Evolutionary conservation across 352 stramenopile species (phyloP).

Genomic region (Thraustochytrium sp.): DNA sequence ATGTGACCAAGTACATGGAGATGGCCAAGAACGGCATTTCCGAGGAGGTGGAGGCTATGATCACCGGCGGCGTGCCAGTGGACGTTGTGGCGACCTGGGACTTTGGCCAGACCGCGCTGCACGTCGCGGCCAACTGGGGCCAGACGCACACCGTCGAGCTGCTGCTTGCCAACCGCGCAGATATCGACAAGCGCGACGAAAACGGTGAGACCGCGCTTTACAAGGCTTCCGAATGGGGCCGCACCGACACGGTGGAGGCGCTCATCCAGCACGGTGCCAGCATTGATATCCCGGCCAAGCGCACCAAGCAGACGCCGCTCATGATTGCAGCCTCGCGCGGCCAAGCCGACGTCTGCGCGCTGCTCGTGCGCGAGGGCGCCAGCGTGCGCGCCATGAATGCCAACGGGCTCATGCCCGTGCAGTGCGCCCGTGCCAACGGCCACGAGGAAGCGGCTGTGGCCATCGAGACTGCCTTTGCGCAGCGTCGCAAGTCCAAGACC

Average conservation of each 20-base stretch:
- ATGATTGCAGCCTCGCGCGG: background rate
- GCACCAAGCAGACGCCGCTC: conserved; percentile 28
- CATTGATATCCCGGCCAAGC: conserved; percentile 17
- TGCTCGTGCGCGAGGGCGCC: conserved; percentile 23
- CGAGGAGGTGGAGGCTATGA: conserved; percentile 55
- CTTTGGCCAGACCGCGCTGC: conserved; percentile 2
- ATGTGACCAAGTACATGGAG: conserved; percentile 62
- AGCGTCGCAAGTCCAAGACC: conserved; percentile 17
- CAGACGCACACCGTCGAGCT: conserved; percentile 32
- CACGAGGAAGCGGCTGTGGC: background rate
- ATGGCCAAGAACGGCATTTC: conserved; percentile 62
- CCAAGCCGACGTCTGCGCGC: background rate
- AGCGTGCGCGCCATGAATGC: background rate
- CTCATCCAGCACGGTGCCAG: background rate
- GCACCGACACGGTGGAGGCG: background rate
- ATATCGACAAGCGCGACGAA: conserved; percentile 30
- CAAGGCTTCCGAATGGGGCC: conserved; percentile 29
- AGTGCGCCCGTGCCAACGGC: background rate
- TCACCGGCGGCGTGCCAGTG: conserved; percentile 47
- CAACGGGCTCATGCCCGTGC: background rate
- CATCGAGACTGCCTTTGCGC: background rate
- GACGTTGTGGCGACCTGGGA: background rate
- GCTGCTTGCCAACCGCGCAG: conserved; percentile 8
- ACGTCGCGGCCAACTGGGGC: background rate
- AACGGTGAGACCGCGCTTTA: conserved; percentile 35